These are phyloP conservation scores for Perilla frutescens DNA, from an alignment of 257 asterid species.

Conservation along the genomic window DNA sequence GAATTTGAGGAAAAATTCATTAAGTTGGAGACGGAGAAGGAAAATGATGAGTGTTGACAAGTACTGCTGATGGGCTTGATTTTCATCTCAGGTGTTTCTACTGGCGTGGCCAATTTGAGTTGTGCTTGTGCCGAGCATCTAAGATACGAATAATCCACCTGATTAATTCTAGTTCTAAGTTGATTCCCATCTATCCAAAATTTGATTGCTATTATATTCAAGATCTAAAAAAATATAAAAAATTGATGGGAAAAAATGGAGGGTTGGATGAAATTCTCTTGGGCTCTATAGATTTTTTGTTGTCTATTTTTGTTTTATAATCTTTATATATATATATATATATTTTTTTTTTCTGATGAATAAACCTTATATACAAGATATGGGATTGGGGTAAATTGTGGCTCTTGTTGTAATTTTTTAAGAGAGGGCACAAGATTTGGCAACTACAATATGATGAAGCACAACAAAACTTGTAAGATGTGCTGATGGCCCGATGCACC, in stretches of 20 bases:
- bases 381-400: no score
- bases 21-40: conserved; percentile 35
- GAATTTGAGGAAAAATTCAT: neutral
- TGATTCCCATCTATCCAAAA: conserved; percentile 43
- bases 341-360: no score
- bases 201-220: no score
- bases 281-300: no score
- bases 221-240: no score
- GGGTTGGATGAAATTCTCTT: no score
- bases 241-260: no score
- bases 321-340: no score
- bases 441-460: neutral
- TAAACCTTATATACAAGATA: no score
- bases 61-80: conserved; percentile 49
- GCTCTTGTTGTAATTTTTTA: no score
- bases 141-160: conserved; percentile 29
- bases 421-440: neutral
- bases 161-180: conserved; percentile 31
- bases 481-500: neutral
- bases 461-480: neutral
- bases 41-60: conserved; percentile 52
- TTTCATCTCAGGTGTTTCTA: conserved; percentile 36
- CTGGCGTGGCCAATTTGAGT: conserved; percentile 45
- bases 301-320: no score
- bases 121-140: conserved; percentile 47